phyloP scores from a whole-genome alignment of 1,139 yeast species.

The Arxiozyma bovina region DNA sequence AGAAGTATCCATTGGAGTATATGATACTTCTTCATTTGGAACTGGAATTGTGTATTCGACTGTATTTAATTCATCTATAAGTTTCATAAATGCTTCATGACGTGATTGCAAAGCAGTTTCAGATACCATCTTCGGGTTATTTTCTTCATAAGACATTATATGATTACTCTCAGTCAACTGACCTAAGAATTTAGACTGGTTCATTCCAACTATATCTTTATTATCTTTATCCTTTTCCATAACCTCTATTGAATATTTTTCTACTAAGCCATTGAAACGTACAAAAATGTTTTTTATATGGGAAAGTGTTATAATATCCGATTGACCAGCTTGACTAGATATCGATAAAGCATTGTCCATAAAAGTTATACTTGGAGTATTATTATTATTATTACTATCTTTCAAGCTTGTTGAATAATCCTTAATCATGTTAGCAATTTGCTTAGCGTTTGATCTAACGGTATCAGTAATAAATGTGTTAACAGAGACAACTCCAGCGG shows the following conservation, averaged over 20 bases:
- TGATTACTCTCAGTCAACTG: slow-evolving; percentile 1
- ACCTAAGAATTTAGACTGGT: slow-evolving; percentile 9
- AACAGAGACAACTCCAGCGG: slow-evolving; percentile 47
- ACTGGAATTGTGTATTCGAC: slow-evolving; percentile 8
- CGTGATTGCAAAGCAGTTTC: slow-evolving; percentile 3
- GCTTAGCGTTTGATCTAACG: slow-evolving; percentile 50
- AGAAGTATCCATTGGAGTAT: not conserved
- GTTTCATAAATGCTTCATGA: slow-evolving; percentile 1
- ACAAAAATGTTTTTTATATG: slow-evolving; percentile 2
- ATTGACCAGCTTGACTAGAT: not conserved
- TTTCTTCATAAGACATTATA: slow-evolving; percentile 6
- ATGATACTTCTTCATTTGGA: not conserved
- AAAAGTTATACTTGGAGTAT: not conserved
- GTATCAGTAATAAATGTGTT: slow-evolving; percentile 45
- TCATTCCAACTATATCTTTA: not conserved
- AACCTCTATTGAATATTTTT: not conserved
- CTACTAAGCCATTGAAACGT: not conserved
- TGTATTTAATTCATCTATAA: slow-evolving; percentile 4
- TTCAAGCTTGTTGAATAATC: slow-evolving; percentile 8
- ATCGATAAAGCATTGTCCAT: not conserved
- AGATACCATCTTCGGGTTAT: not conserved
- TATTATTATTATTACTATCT: not conserved
- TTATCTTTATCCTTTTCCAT: not conserved
- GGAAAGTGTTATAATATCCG: slow-evolving; percentile 2
- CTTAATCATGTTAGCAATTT: slow-evolving; percentile 47